Evolutionary conservation across 1,139 yeast species (phyloP), one percentile per base, ranked within the genome.

Genomic region (Zygosaccharomyces sapae): DNA sequence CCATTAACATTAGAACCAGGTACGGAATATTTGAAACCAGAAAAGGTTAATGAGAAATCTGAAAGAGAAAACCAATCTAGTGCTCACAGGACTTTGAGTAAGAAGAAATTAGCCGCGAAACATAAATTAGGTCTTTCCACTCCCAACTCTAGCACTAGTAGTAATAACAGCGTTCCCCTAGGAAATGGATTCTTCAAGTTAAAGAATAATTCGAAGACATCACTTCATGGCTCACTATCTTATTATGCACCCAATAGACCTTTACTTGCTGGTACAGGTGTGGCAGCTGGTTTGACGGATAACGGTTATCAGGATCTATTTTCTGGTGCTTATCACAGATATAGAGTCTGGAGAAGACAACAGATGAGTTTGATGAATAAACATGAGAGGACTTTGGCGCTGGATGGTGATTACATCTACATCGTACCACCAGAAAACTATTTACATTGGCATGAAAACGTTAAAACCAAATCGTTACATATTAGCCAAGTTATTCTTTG

Each of bases 341-440:
- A 90, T 79, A 83, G 80, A 36, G 95, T 92, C 0, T 87, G 89
- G 86, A 76, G 97, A 56, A 79, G 94, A 51, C 92, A 89, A 61
- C 88, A 83, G 43, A 81, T 90, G 73, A 83, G 95, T 0, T 83
- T 92, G 58, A 79, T 86, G 53, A 63, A 55, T 39, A 77, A 89
- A 45, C 87, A 88, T 52, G 96, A 90, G 56, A 80, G 94, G 56
- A 79, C 89, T 1, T 71, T 92, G 42, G 90, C 95, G 1, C 79
- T 92, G 38, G 97, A 92, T 66, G 97, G 97, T 16, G 96, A 89
- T 59, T 90, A 89, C 61, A 81, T 92, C 12, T 94, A 90, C 62
- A 77, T 92, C 45, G 81, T 90, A 58, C 97, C 97, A 1, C 81
- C 90, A 1, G 85, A 82, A 55, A 86, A 83, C 51, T 81, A 81